These are phyloP conservation scores for Phoenix roebelenii DNA, from an alignment of 176 grass and related monocot genomes.

Conservation along the genomic window DNA sequence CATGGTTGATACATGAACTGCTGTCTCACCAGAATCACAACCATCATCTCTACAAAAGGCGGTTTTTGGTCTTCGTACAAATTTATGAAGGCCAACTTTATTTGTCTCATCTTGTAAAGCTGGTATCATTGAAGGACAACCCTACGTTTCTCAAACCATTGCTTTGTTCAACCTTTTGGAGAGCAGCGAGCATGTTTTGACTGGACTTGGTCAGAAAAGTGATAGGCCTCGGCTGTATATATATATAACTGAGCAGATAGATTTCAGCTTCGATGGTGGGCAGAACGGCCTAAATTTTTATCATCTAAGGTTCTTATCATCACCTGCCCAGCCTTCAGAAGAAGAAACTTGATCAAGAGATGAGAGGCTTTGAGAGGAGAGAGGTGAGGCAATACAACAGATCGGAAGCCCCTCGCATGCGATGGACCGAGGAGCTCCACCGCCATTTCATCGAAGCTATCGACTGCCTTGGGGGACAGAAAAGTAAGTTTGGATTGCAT, in stretches of 20 bases:
- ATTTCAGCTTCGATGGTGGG: neutral
- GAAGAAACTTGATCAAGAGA: neutral
- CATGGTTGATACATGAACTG: too few species aligned
- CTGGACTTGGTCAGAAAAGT: constrained; percentile 59
- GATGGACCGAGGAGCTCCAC: constrained; percentile 92
- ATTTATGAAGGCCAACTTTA: too few species aligned
- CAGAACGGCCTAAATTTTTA: neutral
- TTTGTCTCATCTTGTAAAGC: too few species aligned
- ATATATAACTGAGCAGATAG: neutral
- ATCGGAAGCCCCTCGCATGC: constrained; percentile 63
- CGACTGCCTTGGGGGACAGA: constrained; percentile 58
- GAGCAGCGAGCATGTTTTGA: constrained; percentile 59
- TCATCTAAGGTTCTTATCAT: too few species aligned
- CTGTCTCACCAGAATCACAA: too few species aligned
- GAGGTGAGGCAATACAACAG: constrained; percentile 79
- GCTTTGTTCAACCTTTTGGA: constrained; percentile 34
- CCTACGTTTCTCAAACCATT: constrained; percentile 18
- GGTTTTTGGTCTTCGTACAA: too few species aligned
- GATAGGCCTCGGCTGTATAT: neutral
- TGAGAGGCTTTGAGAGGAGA: constrained; percentile 45
- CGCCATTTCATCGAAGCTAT: constrained; percentile 62
- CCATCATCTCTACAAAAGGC: too few species aligned
- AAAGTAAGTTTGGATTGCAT: constrained; percentile 34
- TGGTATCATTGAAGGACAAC: neutral
- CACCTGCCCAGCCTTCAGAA: neutral